Evolutionary conservation across 177 flowering plant species (phyloP), one percentile per base, ranked within the genome.

Genomic region (Telopea speciosissima): DNA sequence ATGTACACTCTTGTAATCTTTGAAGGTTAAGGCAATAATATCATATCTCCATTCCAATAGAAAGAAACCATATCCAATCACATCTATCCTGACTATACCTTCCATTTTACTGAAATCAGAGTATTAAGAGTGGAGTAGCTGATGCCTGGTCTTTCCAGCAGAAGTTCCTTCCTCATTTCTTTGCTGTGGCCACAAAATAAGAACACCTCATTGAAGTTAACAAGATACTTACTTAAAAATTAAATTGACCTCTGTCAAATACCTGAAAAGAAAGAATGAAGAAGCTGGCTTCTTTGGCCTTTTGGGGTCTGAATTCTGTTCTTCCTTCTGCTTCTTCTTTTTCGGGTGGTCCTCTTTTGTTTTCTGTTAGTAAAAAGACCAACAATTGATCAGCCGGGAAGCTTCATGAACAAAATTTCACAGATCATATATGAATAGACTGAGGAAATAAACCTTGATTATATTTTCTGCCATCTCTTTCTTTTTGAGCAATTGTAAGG

Each of bases 241-340:
- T 28, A 28, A 28, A 2, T 28, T 2, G 31, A 52, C 5, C 58
- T 52, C 58, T 52, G 58, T 14, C 58, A 54, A 0, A 59, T 49
- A 85, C 90, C 91, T 83, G 85, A 89, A 94, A 17, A 88, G 81
- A 61, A 94, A 52, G 84, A 81, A 94, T n/a, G 99, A 94, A 45
- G 93, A 82, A 1, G 96, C 89, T 22, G 99, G 97, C 78, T 77
- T 89, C 81, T 89, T 92, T 11, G 99, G 99, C 77, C 84, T 94
- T 86, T 94, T 90, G 3, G 97, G 93, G 72, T 92, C 99, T 45
- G 36, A 78, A 62, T n/a, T 76, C 64, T 67, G 73, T 66, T 80
- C 77, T 63, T 75, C 81, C 74, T 83, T 82, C 71, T 82, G 74
- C 66, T 84, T 68, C 85, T 89, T 85, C 79, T 86, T 84, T 84